A percentile compares a stretch with the other conserved stretches of the same genome.
Evolutionary conservation across 257 asterid species (phyloP).

Genomic region (Verbena officinalis): DNA sequence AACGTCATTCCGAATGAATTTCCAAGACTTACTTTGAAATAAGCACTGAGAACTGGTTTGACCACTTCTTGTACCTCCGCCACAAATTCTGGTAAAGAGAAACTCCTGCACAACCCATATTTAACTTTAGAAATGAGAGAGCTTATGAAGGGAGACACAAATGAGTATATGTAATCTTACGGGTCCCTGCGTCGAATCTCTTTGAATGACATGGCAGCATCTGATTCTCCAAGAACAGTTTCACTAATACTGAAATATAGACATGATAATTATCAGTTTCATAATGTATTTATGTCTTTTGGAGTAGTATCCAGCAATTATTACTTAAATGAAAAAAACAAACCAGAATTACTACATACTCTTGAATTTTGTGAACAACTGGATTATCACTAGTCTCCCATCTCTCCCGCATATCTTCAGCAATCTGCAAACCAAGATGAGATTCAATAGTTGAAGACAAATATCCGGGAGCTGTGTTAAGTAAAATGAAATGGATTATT

Average conservation of each 20-base stretch:
- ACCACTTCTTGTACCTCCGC: slow-evolving; percentile 94
- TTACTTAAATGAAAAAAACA: slow-evolving; percentile 3
- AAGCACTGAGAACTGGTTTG: slow-evolving; percentile 87
- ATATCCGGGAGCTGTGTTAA: not conserved
- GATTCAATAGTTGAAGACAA: slow-evolving; percentile 9
- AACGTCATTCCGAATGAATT: slow-evolving; percentile 13
- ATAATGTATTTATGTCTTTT: slow-evolving; percentile 17
- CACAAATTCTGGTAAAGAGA: slow-evolving; percentile 93
- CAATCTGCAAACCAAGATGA: slow-evolving; percentile 57
- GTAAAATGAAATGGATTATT: not conserved
- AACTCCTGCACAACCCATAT: slow-evolving; percentile 51
- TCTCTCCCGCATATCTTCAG: slow-evolving; percentile 89
- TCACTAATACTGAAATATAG: slow-evolving; percentile 73
- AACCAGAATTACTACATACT: slow-evolving; percentile 46
- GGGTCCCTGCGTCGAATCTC: slow-evolving; percentile 95
- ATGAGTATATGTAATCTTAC: slow-evolving; percentile 48
- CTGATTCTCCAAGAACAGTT: slow-evolving; percentile 94
- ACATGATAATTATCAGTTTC: slow-evolving; percentile 24
- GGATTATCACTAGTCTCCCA: slow-evolving; percentile 99
- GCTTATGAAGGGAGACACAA: not conserved
- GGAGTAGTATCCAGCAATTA: not conserved
- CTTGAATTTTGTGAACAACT: slow-evolving; percentile 90
- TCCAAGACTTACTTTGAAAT: slow-evolving; percentile 68
- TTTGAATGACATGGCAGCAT: slow-evolving; percentile 88
- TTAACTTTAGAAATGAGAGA: slow-evolving; percentile 4